Evolutionary conservation across 2,329 filamentous ascomycete genomes (phyloP).

Genomic region (Thielaviopsis musarum): DNA sequence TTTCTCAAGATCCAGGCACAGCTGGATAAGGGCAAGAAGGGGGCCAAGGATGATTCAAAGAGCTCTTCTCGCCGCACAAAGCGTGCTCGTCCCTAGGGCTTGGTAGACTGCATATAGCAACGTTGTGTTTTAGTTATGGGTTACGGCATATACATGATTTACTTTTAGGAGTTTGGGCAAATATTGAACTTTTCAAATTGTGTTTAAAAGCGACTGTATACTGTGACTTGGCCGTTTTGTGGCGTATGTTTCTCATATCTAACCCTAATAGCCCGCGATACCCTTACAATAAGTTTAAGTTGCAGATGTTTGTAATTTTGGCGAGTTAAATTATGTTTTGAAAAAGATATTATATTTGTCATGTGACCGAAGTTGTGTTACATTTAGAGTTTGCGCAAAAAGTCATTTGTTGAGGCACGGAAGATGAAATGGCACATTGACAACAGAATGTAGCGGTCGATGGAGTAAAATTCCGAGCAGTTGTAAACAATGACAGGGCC

Average conservation of each 20-base stretch:
- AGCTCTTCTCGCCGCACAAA: not conserved
- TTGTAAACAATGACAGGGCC: no score
- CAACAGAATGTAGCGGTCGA: not conserved
- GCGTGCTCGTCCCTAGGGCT: not conserved
- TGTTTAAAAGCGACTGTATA: no score
- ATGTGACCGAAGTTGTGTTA: no score
- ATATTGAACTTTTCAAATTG: not conserved
- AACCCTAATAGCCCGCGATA: no score
- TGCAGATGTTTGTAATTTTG: no score
- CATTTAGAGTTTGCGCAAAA: no score
- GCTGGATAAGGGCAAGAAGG: conserved; percentile 22
- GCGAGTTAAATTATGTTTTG: no score
- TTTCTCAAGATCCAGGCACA: conserved; percentile 20
- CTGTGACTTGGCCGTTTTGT: no score
- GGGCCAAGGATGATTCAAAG: not conserved
- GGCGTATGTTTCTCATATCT: no score
- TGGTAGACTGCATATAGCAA: not conserved
- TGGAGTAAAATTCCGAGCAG: no score
- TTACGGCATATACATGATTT: not conserved
- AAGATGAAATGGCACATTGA: not conserved
- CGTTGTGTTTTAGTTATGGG: not conserved
- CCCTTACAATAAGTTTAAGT: no score
- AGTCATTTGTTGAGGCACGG: not conserved
- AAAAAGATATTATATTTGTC: no score
- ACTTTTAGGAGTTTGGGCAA: not conserved